Evolutionary conservation across 176 grass and related monocot species (phyloP).

Genomic region (Poa pratensis): DNA sequence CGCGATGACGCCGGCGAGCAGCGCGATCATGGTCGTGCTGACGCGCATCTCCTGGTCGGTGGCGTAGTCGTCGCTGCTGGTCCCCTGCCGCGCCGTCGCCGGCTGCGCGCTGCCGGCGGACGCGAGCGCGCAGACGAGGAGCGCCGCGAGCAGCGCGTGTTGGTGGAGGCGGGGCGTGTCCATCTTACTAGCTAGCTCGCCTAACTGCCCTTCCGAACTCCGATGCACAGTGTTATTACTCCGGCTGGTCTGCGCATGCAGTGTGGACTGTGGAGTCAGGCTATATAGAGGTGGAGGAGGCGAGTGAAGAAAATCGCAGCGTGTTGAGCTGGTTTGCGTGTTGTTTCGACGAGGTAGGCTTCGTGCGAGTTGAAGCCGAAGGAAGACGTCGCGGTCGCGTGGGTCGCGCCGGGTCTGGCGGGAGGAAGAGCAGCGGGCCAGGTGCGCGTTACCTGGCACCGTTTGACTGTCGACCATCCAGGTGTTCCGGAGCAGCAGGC

Average conservation of each 20-base stretch:
- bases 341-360: background rate
- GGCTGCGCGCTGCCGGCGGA: background rate
- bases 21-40: conserved; percentile 43
- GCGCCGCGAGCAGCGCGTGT: conserved; percentile 18
- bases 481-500: conserved; percentile 28
- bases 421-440: conserved; percentile 38
- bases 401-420: conserved; percentile 37
- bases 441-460: background rate
- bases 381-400: conserved; percentile 33
- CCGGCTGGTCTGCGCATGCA: conserved; percentile 23
- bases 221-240: background rate
- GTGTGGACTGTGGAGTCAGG: conserved; percentile 31
- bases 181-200: conserved; percentile 10
- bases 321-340: conserved; percentile 14
- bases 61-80: no score
- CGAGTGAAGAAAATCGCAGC: background rate
- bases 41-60: conserved; percentile 16
- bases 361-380: conserved; percentile 20
- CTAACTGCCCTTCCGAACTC: no score
- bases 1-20: conserved; percentile 41
- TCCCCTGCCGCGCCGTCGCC: no score
- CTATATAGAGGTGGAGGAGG: conserved; percentile 33
- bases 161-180: background rate
- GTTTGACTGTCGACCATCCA: conserved; percentile 33
- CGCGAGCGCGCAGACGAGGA: conserved; percentile 20